Conservation (phyloP, 1,284 basidiomycete species). For the Macrocystidia cucumis region DNA sequence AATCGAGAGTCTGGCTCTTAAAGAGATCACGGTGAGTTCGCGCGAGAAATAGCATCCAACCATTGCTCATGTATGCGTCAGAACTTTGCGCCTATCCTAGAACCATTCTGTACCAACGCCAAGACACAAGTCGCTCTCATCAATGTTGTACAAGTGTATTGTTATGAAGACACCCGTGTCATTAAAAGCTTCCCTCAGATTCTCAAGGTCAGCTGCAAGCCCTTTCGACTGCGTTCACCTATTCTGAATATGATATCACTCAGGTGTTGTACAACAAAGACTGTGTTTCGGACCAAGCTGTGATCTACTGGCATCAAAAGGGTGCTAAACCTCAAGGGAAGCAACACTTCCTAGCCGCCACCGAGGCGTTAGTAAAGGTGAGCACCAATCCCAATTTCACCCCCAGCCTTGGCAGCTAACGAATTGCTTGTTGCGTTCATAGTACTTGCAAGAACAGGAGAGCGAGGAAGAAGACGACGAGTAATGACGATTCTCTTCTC, state of each 20-base stretch:
- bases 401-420: background rate
- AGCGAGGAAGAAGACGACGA: conserved; percentile 70
- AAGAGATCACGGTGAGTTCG: conserved; percentile 72
- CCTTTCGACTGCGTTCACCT: conserved; percentile 1
- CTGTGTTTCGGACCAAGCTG: conserved; percentile 90
- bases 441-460: conserved; percentile 80
- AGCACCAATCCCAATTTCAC: conserved; percentile 11
- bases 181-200: conserved; percentile 93
- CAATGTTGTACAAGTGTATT: conserved; percentile 90
- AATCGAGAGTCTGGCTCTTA: conserved; percentile 77
- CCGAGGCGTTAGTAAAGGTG: conserved; percentile 87
- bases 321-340: conserved; percentile 92
- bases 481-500: conserved; percentile 41
- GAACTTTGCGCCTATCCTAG: conserved; percentile 80
- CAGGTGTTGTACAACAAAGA: conserved; percentile 95
- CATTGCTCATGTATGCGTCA: conserved; percentile 21
- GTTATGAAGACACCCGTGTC: conserved; percentile 90
- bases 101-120: conserved; percentile 80
- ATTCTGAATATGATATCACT: conserved; percentile 6
- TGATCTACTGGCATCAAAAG: conserved; percentile 97
- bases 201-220: conserved; percentile 61
- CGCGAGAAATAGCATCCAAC: too few relatives aligned
- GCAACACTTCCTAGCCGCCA: conserved; percentile 89
- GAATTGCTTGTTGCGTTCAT: too few relatives aligned
- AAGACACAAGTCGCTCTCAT: conserved; percentile 90